A percentile compares a stretch with the other conserved stretches of the same genome.
phyloP scores from a whole-genome alignment of 1,284 basidiomycete species.

The Ceratobasidium sp. region DNA sequence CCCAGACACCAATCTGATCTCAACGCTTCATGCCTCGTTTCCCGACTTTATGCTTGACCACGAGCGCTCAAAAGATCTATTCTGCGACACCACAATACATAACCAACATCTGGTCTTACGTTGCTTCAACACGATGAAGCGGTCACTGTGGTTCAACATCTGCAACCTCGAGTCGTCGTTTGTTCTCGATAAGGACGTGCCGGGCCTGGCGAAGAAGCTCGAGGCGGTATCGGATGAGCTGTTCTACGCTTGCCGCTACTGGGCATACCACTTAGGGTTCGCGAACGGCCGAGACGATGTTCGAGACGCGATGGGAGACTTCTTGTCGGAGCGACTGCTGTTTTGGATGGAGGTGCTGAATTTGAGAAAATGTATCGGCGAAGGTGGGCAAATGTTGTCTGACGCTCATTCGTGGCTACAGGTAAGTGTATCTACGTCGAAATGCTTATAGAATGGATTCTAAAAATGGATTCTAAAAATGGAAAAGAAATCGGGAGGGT shows the following conservation, averaged over 20 bases:
- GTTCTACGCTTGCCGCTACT: conserved; percentile 13
- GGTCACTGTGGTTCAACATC: conserved; percentile 2
- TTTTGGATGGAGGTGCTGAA: conserved; percentile 20
- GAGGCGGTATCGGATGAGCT: background rate
- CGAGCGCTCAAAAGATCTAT: background rate
- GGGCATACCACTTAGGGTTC: background rate
- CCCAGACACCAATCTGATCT: background rate
- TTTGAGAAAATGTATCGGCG: background rate
- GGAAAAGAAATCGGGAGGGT: too few species aligned
- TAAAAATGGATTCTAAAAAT: too few species aligned
- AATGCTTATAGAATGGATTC: too few species aligned
- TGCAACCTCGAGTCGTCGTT: conserved; percentile 10
- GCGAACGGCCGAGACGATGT: background rate
- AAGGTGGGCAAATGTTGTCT: background rate
- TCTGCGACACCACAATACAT: background rate
- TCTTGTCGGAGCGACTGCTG: background rate
- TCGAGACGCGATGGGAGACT: background rate
- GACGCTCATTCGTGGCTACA: background rate
- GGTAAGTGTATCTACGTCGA: background rate
- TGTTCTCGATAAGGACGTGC: background rate
- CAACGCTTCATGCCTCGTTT: conserved; percentile 8
- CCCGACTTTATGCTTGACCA: background rate
- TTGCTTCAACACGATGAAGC: conserved; percentile 3
- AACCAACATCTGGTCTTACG: background rate
- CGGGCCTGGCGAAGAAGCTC: background rate